Conservation (phyloP, 306 rosid species). For the Oemleria cerasiformis region DNA sequence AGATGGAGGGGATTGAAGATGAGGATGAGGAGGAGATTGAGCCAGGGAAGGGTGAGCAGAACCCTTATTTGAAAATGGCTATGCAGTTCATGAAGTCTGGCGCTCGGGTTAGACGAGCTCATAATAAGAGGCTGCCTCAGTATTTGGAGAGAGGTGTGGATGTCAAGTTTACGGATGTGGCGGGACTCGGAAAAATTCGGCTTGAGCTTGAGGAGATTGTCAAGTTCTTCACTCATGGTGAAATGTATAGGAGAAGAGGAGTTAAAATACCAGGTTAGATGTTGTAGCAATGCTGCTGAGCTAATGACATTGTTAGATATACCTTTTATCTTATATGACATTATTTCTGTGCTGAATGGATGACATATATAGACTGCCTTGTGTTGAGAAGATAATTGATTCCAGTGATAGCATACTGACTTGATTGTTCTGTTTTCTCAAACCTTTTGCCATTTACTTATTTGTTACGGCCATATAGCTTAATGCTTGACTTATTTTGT, state of each 20-base stretch:
- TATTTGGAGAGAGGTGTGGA: conserved; percentile 91
- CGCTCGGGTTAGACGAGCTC: conserved; percentile 81
- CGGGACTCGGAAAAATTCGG: conserved; percentile 92
- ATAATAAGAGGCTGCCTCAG: conserved; percentile 72
- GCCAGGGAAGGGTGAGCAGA: conserved; percentile 65
- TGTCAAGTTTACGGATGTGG: conserved; percentile 91
- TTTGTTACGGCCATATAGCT: conserved; percentile 1
- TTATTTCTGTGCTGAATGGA: not conserved
- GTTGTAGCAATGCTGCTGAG: conserved; percentile 14
- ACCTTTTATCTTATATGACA: not conserved
- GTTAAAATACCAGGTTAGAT: conserved; percentile 87
- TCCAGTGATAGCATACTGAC: not conserved
- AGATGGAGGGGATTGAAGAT: conserved; percentile 54
- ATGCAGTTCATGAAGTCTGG: conserved; percentile 96
- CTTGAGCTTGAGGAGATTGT: conserved; percentile 99
- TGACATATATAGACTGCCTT: not conserved
- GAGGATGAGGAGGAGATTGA: conserved; percentile 59
- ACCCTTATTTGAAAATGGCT: conserved; percentile 83
- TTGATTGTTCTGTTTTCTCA: not conserved
- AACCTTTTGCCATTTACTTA: not conserved
- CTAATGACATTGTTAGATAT: conserved; percentile 10
- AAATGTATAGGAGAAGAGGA: conserved; percentile 92
- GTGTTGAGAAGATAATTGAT: not conserved
- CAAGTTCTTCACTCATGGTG: conserved; percentile 96
- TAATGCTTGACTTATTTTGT: conserved; percentile 18